Evolutionary conservation across 2,329 filamentous ascomycete genomes (phyloP).

Genomic region (Leptographium radiaticola): DNA sequence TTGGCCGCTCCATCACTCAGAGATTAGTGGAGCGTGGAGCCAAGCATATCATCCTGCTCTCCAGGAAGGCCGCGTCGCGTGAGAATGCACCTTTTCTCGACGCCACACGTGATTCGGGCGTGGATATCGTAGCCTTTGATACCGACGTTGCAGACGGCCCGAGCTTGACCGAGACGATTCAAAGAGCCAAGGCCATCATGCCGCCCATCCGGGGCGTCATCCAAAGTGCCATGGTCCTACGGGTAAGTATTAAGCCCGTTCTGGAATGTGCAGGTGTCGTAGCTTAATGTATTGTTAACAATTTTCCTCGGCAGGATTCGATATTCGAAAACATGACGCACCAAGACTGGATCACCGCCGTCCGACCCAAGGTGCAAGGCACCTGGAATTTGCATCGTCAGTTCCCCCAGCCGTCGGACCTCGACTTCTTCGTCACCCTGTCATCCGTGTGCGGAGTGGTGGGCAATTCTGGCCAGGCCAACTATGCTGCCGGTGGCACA

Average conservation of each 20-base stretch:
- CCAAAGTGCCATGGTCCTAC: conserved; percentile 28
- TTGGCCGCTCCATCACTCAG: conserved; percentile 20
- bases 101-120: background rate
- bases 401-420: background rate
- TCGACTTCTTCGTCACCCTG: conserved; percentile 28
- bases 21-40: conserved; percentile 19
- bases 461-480: conserved; percentile 22
- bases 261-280: background rate
- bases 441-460: conserved; percentile 24
- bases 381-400: conserved; percentile 4
- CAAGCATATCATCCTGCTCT: conserved; percentile 16
- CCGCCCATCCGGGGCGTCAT: conserved; percentile 27
- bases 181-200: background rate
- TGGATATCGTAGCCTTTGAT: background rate
- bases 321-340: conserved; percentile 4
- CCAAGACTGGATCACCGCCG: conserved; percentile 1
- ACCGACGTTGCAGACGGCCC: background rate
- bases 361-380: conserved; percentile 10
- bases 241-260: background rate
- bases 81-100: background rate
- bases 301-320: background rate
- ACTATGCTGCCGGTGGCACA: conserved; percentile 25
- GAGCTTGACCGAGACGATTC: background rate
- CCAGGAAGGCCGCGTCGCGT: conserved; percentile 11
- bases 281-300: background rate